A percentile compares a stretch with the other conserved stretches of the same genome.
Evolutionary conservation across 139 green algal genomes (phyloP).

Genomic region (Tetradesmus obliquus): DNA sequence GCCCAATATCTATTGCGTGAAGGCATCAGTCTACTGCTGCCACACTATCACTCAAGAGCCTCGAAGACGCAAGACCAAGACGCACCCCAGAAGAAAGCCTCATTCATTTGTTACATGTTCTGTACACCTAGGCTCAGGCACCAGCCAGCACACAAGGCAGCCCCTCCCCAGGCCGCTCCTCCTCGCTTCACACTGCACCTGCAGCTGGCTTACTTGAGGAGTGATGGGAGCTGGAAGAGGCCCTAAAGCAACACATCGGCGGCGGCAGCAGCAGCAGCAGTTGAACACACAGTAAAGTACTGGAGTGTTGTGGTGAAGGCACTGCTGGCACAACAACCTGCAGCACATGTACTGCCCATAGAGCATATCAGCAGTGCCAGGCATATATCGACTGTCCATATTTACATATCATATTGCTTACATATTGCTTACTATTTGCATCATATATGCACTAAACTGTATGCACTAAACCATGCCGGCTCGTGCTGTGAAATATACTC

Average conservation of each 20-base stretch:
- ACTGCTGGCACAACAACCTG: not conserved
- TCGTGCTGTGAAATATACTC: no score
- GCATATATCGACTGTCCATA: no score
- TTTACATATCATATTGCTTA: no score
- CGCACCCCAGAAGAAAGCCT: not conserved
- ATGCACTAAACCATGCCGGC: no score
- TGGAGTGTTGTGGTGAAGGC: no score
- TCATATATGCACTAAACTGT: no score
- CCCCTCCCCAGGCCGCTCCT: not conserved
- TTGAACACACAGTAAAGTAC: not conserved
- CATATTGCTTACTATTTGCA: no score
- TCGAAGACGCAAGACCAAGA: not conserved
- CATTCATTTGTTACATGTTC: not conserved
- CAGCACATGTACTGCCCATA: not conserved
- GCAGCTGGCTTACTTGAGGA: not conserved
- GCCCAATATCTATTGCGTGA: no score
- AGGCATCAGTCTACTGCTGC: no score
- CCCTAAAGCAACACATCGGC: not conserved
- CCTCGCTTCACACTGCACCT: not conserved
- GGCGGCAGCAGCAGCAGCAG: not conserved
- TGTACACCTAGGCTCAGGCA: conserved; percentile 32
- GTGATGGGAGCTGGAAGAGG: not conserved
- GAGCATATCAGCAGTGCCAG: no score
- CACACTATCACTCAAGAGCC: no score
- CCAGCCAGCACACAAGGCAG: not conserved